Conservation (phyloP, 305 asterid species). For the Fraxinus latifolia region DNA sequence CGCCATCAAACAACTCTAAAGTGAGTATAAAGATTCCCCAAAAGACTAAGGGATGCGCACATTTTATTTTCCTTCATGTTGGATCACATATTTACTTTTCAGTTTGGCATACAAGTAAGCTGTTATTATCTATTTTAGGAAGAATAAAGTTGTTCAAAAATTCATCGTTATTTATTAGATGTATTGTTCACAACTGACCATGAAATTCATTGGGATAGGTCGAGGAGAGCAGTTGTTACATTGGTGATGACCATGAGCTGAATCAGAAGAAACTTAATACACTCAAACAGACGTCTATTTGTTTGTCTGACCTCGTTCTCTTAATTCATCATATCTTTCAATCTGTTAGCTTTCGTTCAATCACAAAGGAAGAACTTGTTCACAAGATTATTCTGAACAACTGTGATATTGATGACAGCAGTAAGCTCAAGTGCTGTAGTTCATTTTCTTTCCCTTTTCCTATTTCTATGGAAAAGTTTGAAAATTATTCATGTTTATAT, state of each 20-base stretch:
- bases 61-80: not conserved
- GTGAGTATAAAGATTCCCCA: not conserved
- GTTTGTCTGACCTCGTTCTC: constrained; percentile 49
- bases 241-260: constrained; percentile 19
- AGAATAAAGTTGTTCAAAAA: not conserved
- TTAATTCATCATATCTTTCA: constrained; percentile 60
- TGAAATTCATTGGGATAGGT: constrained; percentile 26
- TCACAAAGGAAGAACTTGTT: constrained; percentile 83
- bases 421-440: constrained; percentile 38
- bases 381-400: constrained; percentile 70
- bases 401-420: constrained; percentile 48
- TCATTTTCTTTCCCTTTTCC: not conserved
- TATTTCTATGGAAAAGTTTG: not conserved
- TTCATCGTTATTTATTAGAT: not conserved
- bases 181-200: not conserved
- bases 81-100: not conserved
- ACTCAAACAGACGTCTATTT: constrained; percentile 29
- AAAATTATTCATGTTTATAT: constrained; percentile 19
- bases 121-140: not conserved
- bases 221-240: constrained; percentile 17
- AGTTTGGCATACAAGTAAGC: not conserved
- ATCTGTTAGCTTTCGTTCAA: constrained; percentile 53
- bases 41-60: not conserved
- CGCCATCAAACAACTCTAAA: not conserved
- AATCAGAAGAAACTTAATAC: constrained; percentile 16